phyloP scores from a whole-genome alignment of 2,329 filamentous ascomycete species.

The Moelleriella libera region DNA sequence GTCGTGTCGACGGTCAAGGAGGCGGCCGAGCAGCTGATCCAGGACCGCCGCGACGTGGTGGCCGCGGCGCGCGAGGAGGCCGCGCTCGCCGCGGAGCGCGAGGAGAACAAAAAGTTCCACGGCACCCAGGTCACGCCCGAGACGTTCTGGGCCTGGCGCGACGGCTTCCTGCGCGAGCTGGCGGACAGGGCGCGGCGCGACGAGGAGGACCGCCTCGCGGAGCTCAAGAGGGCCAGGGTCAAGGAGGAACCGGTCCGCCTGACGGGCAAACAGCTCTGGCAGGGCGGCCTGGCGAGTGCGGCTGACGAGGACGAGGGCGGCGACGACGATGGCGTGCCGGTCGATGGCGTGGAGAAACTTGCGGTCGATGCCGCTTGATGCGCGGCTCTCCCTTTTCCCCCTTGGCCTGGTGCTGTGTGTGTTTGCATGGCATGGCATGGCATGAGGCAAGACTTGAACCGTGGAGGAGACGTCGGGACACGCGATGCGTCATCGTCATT shows the following conservation, averaged over 20 bases:
- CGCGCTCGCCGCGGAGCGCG: conserved; percentile 52
- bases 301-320: conserved; percentile 52
- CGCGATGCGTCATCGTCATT: no score
- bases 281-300: conserved; percentile 56
- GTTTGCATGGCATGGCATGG: no score
- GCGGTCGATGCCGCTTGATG: conserved; percentile 43
- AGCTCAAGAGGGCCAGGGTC: conserved; percentile 63
- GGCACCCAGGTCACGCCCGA: conserved; percentile 80
- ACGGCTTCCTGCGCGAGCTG: conserved; percentile 66
- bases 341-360: conserved; percentile 54
- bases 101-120: conserved; percentile 95
- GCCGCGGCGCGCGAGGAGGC: conserved; percentile 43
- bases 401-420: conserved; percentile 21
- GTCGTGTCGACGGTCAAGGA: conserved; percentile 82
- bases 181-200: conserved; percentile 53
- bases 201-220: conserved; percentile 68
- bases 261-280: conserved; percentile 66
- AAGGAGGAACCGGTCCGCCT: conserved; percentile 65
- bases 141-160: conserved; percentile 72
- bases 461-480: no score
- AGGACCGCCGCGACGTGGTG: conserved; percentile 53
- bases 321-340: conserved; percentile 44
- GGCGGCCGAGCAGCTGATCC: conserved; percentile 70
- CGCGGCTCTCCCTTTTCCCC: conserved; percentile 39
- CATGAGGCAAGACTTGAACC: no score